Base-by-base conservation (phyloP, 78 protist species). In the Emiliania huxleyi region DNA sequence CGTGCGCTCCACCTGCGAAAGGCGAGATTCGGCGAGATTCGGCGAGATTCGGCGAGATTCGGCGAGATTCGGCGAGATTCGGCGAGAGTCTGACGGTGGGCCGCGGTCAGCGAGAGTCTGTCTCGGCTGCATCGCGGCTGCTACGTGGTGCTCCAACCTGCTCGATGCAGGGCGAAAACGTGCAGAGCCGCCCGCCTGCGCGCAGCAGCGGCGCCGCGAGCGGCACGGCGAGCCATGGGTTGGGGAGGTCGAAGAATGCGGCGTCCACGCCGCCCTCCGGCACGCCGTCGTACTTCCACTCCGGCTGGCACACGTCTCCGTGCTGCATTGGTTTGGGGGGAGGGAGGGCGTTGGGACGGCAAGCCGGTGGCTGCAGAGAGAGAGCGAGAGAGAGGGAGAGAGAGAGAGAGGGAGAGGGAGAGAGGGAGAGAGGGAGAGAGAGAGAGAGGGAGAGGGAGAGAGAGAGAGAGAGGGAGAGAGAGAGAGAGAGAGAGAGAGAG, bases 141-240 rank as follows among this genome's bases (percentile, higher is more conserved):
- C 75, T 62, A 19, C 75, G 33, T 2, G 75, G 75, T 21, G 8
- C 75, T 62, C 75, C 85, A 1, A 94, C 97, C 91, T 98, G 99
- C 85, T 98, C 99, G 69, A 98, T 97, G 94, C 98, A 97, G 11
- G 99, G 99, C 23, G 98, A 96, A 95, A 97, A 98, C n/a, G 96
- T 93, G 73, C 99, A 98, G 37, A 98, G 85, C 91, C 88, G 87
- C 37, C 75, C 75, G 29, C 75, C 75, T 8, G 75, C 37, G 2
- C 75, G 75, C 5, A 62, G 93, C 21, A 90, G 92, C 4, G 88
- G 90, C 44, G 92, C 69, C 21, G 96, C 98, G 69, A 90, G 52
- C 18, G 29, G 88, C 44, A 97, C 90, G 1, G 96, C 97, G 22
- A 42, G 90, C 97, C 97, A 95, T 35, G 99, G 99, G 22, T 94